These are phyloP conservation scores for Sphaerulina populicola DNA, from an alignment of 2,329 filamentous ascomycete species.

Conservation along the genomic window DNA sequence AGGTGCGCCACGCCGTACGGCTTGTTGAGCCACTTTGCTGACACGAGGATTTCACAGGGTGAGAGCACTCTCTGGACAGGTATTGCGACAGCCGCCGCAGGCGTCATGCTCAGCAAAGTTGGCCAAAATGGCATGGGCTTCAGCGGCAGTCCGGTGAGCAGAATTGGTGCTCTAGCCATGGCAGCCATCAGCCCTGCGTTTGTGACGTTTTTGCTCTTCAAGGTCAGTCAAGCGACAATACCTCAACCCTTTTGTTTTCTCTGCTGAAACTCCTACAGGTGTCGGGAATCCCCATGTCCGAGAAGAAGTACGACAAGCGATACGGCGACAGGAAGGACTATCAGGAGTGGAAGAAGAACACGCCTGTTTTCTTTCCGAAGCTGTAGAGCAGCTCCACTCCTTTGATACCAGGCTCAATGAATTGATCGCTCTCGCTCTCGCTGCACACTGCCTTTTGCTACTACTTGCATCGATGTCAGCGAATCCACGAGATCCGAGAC, in stretches of 20 bases:
- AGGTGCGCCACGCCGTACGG: not conserved
- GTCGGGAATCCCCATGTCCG: conserved; percentile 55
- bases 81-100: conserved; percentile 52
- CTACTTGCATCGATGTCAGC: no score
- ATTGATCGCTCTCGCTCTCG: no score
- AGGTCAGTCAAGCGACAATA: conserved; percentile 40
- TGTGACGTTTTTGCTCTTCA: conserved; percentile 54
- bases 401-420: no score
- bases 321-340: conserved; percentile 59
- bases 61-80: conserved; percentile 62
- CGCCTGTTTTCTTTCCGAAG: conserved; percentile 57
- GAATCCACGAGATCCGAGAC: no score
- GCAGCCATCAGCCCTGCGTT: conserved; percentile 57
- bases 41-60: not conserved
- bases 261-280: conserved; percentile 24
- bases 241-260: not conserved
- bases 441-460: no score
- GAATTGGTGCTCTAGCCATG: conserved; percentile 42
- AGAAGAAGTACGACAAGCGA: conserved; percentile 59
- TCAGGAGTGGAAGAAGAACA: conserved; percentile 58
- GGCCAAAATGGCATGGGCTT: conserved; percentile 53
- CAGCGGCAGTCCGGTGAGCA: conserved; percentile 38
- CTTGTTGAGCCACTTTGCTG: not conserved
- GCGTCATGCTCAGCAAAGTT: conserved; percentile 45
- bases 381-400: conserved; percentile 33